Evolutionary conservation across 192 early-diverging fungal species (phyloP), one percentile per base, ranked within the genome.

Genomic region (Mortierella antarctica): DNA sequence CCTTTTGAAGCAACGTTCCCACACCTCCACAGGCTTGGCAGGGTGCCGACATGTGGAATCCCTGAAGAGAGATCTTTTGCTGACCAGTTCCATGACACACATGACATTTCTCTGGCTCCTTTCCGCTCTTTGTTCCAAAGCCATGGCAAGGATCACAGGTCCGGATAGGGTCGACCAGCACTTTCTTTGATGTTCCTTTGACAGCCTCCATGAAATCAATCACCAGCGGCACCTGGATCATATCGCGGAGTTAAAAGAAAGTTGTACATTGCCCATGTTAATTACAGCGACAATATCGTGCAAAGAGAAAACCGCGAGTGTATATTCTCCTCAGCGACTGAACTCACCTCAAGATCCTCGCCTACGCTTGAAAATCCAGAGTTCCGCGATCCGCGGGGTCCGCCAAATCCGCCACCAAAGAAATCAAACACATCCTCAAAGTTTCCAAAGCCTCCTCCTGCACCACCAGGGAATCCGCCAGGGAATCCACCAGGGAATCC

Each of bases 151-250:
- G 87, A 31, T 88, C 82, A 82, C 98, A 99, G 45, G 86, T 84
- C 2, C 87, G 81, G 44, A 98, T 85, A 8, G 87, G 83, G 52
- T 91, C 86, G 31, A 94, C 89, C 21, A 83, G 86, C 41, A 98
- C 83, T 8, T 73, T 69, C 67, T 91, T 93, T 59, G 85, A 87
- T 1, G 89, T 57, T 31, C 98, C 98, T 52, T 92, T 92, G 8
- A 92, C 92, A 4, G 97, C 95, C 41, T 97, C 95, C 95, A 97
- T 97, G 70, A 97, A 99, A 12, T 91, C 59, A 12, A 99, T 86
- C 11, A 87, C 89, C 45, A 95, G 73, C 14, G 83, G 83, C 10
- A 81, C 67, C 85, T 84, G 72, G n/a, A 10, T 67, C 23, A 15
- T 17, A 67, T 52, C 9, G 62, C 39, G 40, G 17, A 55, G 44